Percentiles rank a stretch among this genome's conserved stretches.
phyloP scores from a whole-genome alignment of 208 protist species.

The Zelonia costaricensis region DNA sequence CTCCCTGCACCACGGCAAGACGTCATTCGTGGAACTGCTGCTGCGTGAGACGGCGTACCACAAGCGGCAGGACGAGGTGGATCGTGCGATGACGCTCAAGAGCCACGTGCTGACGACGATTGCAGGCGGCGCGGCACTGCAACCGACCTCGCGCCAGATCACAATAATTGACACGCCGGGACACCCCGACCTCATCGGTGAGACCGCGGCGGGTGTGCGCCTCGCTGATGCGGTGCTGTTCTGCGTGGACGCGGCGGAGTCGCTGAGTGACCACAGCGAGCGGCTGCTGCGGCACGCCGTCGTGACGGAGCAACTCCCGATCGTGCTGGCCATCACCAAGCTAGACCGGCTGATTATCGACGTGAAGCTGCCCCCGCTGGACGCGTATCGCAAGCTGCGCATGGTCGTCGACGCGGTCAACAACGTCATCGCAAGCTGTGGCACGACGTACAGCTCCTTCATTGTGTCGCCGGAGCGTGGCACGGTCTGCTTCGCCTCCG shows the following conservation, averaged over 20 bases:
- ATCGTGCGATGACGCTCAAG: constrained; percentile 69
- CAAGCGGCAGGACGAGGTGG: constrained; percentile 60
- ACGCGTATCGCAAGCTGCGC: constrained; percentile 98
- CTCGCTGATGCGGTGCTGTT: constrained; percentile 96
- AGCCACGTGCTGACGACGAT: constrained; percentile 65
- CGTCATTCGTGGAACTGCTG: constrained; percentile 92
- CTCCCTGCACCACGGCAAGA: constrained; percentile 98
- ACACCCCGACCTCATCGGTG: constrained; percentile 97
- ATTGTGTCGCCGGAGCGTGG: constrained; percentile 80
- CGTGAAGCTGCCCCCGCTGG: constrained; percentile 97
- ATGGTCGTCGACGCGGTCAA: constrained; percentile 97
- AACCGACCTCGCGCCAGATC: constrained; percentile 77
- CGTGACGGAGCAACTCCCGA: constrained; percentile 70
- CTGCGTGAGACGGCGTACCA: constrained; percentile 40
- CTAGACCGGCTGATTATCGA: constrained; percentile 98
- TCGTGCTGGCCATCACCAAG: constrained; percentile 97
- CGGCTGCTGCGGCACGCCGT: constrained; percentile 87
- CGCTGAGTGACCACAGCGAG: constrained; percentile 85
- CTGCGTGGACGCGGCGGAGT: constrained; percentile 98
- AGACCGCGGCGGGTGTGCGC: constrained; percentile 92
- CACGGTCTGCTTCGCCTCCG: constrained; percentile 92
- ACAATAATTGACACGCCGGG: constrained; percentile 99
- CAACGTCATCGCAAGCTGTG: constrained; percentile 75
- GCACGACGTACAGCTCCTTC: constrained; percentile 27
- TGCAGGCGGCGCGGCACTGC: constrained; percentile 39